Evolutionary conservation across 257 asterid genomes (phyloP).

Genomic region (Gynochthodes officinalis): DNA sequence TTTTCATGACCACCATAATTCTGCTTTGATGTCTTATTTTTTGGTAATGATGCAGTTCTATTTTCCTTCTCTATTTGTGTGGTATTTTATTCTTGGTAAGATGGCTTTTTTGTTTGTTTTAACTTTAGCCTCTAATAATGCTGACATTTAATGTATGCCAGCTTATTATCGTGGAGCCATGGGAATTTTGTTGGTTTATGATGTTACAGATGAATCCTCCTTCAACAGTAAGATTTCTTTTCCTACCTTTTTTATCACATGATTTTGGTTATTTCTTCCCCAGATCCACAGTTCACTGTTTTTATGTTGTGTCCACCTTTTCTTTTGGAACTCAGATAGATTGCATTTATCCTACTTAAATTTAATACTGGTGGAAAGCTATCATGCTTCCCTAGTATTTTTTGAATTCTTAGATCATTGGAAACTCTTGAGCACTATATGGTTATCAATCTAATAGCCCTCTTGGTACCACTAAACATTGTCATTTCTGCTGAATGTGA

Average conservation of each 20-base stretch:
- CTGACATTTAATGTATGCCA: constrained; percentile 10
- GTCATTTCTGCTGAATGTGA: background rate
- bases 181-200: constrained; percentile 51
- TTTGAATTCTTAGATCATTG: background rate
- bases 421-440: background rate
- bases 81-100: background rate
- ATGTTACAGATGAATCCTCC: constrained; percentile 46
- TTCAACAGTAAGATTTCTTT: constrained; percentile 41
- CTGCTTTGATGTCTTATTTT: constrained; percentile 3
- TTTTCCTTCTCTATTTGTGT: background rate
- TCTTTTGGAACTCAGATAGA: background rate
- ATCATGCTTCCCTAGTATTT: background rate
- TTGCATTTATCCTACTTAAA: background rate
- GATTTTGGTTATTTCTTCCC: background rate
- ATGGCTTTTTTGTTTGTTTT: background rate
- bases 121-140: background rate
- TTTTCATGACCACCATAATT: background rate
- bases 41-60: background rate
- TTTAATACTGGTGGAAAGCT: background rate
- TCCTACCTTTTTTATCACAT: background rate
- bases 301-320: background rate
- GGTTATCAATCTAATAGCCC: background rate
- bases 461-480: background rate
- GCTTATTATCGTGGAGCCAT: constrained; percentile 51
- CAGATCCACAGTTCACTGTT: background rate